Evolutionary conservation across 768 basidiomycete genomes (phyloP).

Genomic region (Pleurotus pulmonarius): DNA sequence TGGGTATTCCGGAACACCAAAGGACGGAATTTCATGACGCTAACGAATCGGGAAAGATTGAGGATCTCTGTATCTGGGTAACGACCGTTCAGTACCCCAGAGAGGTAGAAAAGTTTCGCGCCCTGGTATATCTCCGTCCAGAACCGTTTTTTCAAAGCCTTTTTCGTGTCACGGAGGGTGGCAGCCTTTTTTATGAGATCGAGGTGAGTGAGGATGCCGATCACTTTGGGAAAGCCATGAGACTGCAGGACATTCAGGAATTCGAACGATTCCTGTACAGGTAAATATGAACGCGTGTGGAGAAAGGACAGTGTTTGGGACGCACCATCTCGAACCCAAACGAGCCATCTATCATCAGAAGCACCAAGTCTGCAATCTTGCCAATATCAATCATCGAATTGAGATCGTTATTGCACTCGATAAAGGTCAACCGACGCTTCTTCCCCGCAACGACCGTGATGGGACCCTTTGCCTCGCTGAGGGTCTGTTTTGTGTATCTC

Average conservation of each 20-base stretch:
- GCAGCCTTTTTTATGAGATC: conserved; percentile 94
- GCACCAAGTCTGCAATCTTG: conserved; percentile 93
- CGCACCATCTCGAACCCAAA: conserved; percentile 98
- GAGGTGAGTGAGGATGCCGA: conserved; percentile 92
- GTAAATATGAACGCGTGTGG: not conserved
- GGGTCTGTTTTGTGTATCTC: conserved; percentile 89
- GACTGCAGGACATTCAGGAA: conserved; percentile 96
- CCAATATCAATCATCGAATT: conserved; percentile 98
- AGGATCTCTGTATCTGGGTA: conserved; percentile 97
- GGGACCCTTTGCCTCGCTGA: conserved; percentile 87
- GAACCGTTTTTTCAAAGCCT: conserved; percentile 93
- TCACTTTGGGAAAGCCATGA: conserved; percentile 98
- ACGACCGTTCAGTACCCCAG: conserved; percentile 93
- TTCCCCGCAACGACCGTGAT: conserved; percentile 95
- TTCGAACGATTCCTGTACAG: conserved; percentile 99
- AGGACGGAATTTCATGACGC: conserved; percentile 98
- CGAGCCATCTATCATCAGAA: conserved; percentile 96
- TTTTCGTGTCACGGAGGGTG: conserved; percentile 86
- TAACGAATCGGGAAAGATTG: conserved; percentile 94
- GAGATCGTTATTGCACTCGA: conserved; percentile 97
- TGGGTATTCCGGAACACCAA: conserved; percentile 94
- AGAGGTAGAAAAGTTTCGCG: conserved; percentile 96
- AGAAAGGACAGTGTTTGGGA: not conserved
- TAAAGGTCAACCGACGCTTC: conserved; percentile 87
- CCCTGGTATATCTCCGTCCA: conserved; percentile 99